Percentiles rank a stretch among this genome's conserved stretches.
These are phyloP conservation scores for Cucumis sativus DNA, from an alignment of 306 rosid genomes.

Conservation along the genomic window Cucumber_9930_V3 NC_026655.2:7753501-7754000, in stretches of 20 bases:
- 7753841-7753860: conserved; percentile 11
- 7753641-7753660: background rate
- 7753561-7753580: background rate
- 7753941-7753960: background rate
- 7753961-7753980: background rate
- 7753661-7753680: background rate
- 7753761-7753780: conserved; percentile 55
- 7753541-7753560: background rate
- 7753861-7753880: conserved; percentile 30
- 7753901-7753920: background rate
- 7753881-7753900: background rate
- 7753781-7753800: conserved; percentile 40
- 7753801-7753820: conserved; percentile 26
- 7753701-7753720: conserved; percentile 31
- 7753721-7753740: conserved; percentile 13
- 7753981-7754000: background rate
- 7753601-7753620: too few species aligned
- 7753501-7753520: background rate
- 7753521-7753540: background rate
- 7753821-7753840: conserved; percentile 9
- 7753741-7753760: background rate
- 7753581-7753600: too few species aligned
- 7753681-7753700: background rate
- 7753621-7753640: background rate
- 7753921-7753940: background rate